phyloP scores from a whole-genome alignment of 805 yeast genomes.

The Zygosaccharomyces siamensis region DNA sequence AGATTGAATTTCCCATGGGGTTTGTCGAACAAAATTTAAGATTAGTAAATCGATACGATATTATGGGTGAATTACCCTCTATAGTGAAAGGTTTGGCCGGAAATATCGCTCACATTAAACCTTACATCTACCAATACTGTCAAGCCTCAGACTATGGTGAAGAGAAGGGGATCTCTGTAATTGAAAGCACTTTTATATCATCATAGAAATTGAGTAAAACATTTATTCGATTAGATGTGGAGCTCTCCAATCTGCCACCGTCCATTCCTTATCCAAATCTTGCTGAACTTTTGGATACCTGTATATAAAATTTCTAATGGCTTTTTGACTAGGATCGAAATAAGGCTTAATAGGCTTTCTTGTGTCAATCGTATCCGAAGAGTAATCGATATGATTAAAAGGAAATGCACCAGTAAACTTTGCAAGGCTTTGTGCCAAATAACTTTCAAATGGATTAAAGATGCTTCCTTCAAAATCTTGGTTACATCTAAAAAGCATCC shows the following conservation, averaged over 20 bases:
- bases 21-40: constrained; percentile 46
- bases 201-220: background rate
- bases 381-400: background rate
- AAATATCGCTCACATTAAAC: constrained; percentile 79
- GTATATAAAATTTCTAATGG: constrained; percentile 10
- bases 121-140: constrained; percentile 78
- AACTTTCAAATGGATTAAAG: constrained; percentile 13
- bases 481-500: constrained; percentile 18
- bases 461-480: constrained; percentile 8
- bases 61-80: constrained; percentile 81
- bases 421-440: constrained; percentile 10
- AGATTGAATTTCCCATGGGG: constrained; percentile 33
- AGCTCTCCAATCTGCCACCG: constrained; percentile 15
- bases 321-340: constrained; percentile 6
- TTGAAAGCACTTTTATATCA: constrained; percentile 72
- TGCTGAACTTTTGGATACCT: constrained; percentile 12
- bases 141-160: constrained; percentile 49
- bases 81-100: constrained; percentile 73
- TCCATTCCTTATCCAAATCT: constrained; percentile 8
- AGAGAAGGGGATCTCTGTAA: constrained; percentile 64
- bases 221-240: constrained; percentile 8
- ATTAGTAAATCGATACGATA: constrained; percentile 76
- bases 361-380: background rate
- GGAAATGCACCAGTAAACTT: constrained; percentile 8
- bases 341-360: constrained; percentile 2